Evolutionary conservation across 1,284 basidiomycete genomes (phyloP).

Genomic region (Ganoderma lingzhi): DNA sequence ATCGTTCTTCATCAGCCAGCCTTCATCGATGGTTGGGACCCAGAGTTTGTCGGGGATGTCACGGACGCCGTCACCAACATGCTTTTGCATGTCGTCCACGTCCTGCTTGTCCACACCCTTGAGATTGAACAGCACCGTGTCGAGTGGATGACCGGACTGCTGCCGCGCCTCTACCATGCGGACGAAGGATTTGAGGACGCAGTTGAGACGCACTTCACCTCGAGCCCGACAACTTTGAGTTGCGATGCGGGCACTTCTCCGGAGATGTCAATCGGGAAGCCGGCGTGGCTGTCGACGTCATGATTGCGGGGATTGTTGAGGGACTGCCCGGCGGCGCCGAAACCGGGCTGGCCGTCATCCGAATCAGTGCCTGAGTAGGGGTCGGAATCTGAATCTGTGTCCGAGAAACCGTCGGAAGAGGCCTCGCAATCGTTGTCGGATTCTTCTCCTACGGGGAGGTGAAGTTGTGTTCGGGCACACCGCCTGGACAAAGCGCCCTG

Average conservation of each 20-base stretch:
- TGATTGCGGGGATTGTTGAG: too few species aligned
- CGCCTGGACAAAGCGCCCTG: background rate
- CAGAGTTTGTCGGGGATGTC: background rate
- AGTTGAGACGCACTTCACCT: background rate
- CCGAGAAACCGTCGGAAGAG: too few species aligned
- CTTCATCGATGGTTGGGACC: background rate
- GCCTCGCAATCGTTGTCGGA: too few species aligned
- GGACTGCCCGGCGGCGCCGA: too few species aligned
- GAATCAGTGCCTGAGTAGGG: too few species aligned
- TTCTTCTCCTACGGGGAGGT: too few species aligned
- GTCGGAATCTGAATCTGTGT: too few species aligned
- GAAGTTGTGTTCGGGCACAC: background rate
- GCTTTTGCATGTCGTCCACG: background rate
- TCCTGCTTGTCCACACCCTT: background rate
- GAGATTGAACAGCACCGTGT: background rate
- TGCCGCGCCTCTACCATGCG: background rate
- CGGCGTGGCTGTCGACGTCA: too few species aligned
- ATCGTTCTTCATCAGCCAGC: background rate
- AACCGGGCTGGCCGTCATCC: too few species aligned
- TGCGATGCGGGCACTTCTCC: background rate
- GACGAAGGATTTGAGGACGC: background rate
- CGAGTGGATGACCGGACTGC: background rate
- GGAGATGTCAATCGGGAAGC: too few species aligned
- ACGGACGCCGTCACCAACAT: background rate
- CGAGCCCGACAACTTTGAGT: background rate